Conservation (phyloP, 23 red algal genomes). For the Chondrus crispus region DNA sequence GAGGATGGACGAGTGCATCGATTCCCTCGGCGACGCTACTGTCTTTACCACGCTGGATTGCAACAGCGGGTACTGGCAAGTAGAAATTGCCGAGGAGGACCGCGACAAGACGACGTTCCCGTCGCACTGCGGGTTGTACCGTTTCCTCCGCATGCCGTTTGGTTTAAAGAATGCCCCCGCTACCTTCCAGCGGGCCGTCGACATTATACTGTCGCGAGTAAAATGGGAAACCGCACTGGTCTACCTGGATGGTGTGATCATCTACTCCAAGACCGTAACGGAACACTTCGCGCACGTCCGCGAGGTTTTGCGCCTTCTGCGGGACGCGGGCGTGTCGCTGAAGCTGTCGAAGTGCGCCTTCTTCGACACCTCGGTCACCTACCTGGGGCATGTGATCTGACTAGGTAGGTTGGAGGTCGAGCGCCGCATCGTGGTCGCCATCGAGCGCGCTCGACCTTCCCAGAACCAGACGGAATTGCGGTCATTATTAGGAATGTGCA, state of each 20-base stretch:
- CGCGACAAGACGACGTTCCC: too few species aligned
- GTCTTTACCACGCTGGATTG: too few species aligned
- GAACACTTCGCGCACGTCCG: not conserved
- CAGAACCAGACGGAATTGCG: not conserved
- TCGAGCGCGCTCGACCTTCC: not conserved
- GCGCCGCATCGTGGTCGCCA: not conserved
- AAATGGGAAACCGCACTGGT: too few species aligned
- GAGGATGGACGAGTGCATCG: not conserved
- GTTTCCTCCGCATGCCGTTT: too few species aligned
- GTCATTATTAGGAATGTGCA: conserved; percentile 7
- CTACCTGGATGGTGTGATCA: too few species aligned
- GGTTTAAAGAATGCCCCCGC: conserved; percentile 10
- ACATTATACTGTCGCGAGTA: not conserved
- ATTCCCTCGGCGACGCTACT: not conserved
- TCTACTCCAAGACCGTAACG: not conserved
- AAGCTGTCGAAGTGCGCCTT: not conserved
- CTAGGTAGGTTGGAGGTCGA: not conserved
- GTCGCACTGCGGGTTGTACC: too few species aligned
- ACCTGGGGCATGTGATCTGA: not conserved
- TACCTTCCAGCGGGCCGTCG: not conserved
- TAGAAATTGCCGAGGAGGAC: too few species aligned
- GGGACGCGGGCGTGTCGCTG: not conserved
- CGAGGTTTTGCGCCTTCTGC: not conserved
- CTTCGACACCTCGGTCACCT: not conserved
- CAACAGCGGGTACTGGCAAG: too few species aligned